These are phyloP conservation scores for Cucurbita maxima DNA, from an alignment of 306 rosid species.

Conservation along the genomic window DNA sequence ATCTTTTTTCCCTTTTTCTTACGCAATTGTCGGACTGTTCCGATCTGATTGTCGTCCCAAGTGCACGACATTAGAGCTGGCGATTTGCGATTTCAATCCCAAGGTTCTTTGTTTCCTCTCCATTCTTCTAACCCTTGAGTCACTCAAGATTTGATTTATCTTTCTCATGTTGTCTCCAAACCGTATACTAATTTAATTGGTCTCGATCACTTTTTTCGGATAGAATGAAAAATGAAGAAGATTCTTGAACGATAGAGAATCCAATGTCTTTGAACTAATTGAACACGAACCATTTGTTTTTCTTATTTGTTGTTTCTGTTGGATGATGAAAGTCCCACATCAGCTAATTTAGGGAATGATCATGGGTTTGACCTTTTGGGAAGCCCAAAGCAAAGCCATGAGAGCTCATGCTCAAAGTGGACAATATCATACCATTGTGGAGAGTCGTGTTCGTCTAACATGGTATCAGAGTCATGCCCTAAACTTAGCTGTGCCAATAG, in stretches of 20 bases:
- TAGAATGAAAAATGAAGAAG: neutral
- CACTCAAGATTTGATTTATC: neutral
- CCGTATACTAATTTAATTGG: fast-evolving
- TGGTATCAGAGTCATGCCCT: no score
- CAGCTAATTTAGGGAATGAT: no score
- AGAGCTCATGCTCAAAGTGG: no score
- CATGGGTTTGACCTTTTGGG: no score
- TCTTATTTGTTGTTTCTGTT: no score
- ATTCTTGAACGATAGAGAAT: neutral
- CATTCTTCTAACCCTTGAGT: neutral
- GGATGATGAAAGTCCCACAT: no score
- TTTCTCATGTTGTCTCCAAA: neutral
- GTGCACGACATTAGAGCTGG: neutral
- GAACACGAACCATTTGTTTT: no score
- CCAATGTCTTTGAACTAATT: neutral
- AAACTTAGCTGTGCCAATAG: no score
- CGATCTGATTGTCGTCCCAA: neutral
- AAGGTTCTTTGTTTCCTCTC: neutral
- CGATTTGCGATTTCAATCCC: neutral
- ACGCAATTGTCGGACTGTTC: neutral
- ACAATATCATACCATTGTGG: no score
- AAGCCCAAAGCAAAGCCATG: no score
- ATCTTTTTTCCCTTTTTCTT: neutral
- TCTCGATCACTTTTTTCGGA: neutral
- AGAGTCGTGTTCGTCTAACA: no score